These are phyloP conservation scores for Peribolospora kevripleyi DNA, from an alignment of 768 basidiomycete species.

Conservation along the genomic window DNA sequence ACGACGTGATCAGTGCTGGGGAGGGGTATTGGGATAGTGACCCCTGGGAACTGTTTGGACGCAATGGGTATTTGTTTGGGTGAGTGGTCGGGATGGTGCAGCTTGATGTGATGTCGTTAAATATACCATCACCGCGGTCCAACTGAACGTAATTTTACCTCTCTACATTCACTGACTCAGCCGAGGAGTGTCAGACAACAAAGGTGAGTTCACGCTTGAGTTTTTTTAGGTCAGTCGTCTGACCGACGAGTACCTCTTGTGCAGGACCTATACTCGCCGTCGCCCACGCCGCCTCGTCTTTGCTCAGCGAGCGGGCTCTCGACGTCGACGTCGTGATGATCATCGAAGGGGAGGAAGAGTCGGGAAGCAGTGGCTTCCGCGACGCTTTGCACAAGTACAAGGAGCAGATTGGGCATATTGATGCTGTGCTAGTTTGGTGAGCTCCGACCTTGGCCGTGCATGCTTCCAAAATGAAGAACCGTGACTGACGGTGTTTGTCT, in stretches of 20 bases:
- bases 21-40: conserved; percentile 56
- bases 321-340: conserved; percentile 70
- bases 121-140: background rate
- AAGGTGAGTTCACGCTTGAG: conserved; percentile 17
- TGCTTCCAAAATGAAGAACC: background rate
- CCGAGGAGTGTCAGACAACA: conserved; percentile 63
- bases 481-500: background rate
- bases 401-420: conserved; percentile 61
- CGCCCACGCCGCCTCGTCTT: conserved; percentile 65
- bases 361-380: conserved; percentile 65
- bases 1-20: conserved; percentile 71
- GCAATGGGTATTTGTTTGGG: conserved; percentile 74
- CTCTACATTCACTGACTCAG: conserved; percentile 17
- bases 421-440: conserved; percentile 42
- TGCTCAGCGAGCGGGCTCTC: conserved; percentile 46
- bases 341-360: conserved; percentile 91
- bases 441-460: background rate
- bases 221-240: no score
- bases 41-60: conserved; percentile 56
- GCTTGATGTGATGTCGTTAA: background rate
- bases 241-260: no score
- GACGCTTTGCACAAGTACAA: conserved; percentile 35
- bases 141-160: background rate
- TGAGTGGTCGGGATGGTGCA: conserved; percentile 23
- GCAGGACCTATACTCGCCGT: conserved; percentile 66